These are phyloP conservation scores for Cetradonia linearis DNA, from an alignment of 495 filamentous ascomycete species.

Conservation along the genomic window DNA sequence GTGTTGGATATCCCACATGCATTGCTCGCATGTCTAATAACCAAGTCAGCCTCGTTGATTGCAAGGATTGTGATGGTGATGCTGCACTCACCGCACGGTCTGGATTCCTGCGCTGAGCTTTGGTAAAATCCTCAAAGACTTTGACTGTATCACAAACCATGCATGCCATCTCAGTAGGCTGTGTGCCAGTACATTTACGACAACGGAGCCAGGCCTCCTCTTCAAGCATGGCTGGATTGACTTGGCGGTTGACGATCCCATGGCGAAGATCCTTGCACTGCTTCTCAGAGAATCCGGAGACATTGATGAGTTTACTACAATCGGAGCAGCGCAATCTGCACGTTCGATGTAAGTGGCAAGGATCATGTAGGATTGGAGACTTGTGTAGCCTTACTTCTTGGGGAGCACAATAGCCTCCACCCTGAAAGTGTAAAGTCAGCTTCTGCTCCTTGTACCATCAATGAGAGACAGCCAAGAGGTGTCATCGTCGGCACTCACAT, in stretches of 20 bases:
- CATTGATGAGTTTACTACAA: constrained; percentile 36
- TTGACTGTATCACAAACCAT: constrained; percentile 39
- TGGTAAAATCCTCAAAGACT: constrained; percentile 44
- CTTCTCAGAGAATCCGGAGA: constrained; percentile 36
- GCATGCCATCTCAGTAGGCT: constrained; percentile 33
- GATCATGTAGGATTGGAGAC: not conserved
- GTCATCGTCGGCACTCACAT: not conserved
- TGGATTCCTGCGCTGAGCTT: constrained; percentile 40
- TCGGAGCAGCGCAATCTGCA: constrained; percentile 40
- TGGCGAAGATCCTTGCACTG: constrained; percentile 35
- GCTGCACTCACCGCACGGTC: constrained; percentile 39
- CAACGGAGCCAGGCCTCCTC: constrained; percentile 20
- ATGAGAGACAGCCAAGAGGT: not conserved
- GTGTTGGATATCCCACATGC: constrained; percentile 33
- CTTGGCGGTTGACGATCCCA: constrained; percentile 19
- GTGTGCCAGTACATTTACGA: constrained; percentile 26
- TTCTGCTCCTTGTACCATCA: not conserved
- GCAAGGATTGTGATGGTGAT: constrained; percentile 3
- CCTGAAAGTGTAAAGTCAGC: constrained; percentile 2
- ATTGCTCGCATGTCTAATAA: constrained; percentile 44
- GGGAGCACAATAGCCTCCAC: constrained; percentile 24
- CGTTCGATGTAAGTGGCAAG: not conserved
- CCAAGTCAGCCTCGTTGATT: constrained; percentile 13
- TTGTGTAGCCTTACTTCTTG: constrained; percentile 20
- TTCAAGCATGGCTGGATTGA: constrained; percentile 12